phyloP scores from a whole-genome alignment of 371 early-diverging fungal genomes.

The Apophysomyces variabilis region DNA sequence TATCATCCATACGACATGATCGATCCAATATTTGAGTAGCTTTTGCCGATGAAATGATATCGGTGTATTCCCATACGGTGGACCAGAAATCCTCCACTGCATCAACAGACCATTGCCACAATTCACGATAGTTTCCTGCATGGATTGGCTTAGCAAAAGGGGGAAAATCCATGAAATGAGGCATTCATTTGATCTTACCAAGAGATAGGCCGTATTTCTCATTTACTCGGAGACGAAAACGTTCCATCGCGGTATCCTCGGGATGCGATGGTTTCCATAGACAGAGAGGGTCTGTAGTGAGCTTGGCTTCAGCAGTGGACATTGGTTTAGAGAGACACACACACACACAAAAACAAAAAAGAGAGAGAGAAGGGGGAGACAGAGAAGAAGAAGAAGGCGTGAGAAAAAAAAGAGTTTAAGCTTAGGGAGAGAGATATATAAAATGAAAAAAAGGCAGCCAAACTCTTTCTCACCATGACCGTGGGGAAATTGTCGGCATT shows the following conservation, averaged over 20 bases:
- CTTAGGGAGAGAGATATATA: background rate
- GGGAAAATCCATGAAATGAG: background rate
- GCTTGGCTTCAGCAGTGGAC: constrained; percentile 13
- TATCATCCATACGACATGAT: constrained; percentile 72
- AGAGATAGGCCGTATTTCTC: constrained; percentile 57
- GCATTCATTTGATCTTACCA: constrained; percentile 34
- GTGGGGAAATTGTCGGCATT: no score
- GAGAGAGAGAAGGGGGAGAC: background rate
- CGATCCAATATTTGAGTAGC: constrained; percentile 64
- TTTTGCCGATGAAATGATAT: constrained; percentile 60
- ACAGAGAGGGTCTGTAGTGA: constrained; percentile 37
- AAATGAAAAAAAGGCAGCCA: no score
- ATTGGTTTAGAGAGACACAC: background rate
- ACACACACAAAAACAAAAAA: background rate
- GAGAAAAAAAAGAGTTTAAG: background rate
- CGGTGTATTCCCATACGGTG: constrained; percentile 85
- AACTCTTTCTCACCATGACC: no score
- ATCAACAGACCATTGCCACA: constrained; percentile 86
- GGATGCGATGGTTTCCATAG: constrained; percentile 70
- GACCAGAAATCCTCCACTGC: constrained; percentile 85
- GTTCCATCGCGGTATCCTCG: constrained; percentile 64
- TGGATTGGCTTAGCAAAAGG: no score
- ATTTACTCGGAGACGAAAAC: constrained; percentile 71
- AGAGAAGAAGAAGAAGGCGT: background rate
- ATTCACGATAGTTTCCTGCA: constrained; percentile 64